Base-by-base conservation (phyloP, 768 basidiomycete genomes). In the Termitomyces sp. region DNA sequence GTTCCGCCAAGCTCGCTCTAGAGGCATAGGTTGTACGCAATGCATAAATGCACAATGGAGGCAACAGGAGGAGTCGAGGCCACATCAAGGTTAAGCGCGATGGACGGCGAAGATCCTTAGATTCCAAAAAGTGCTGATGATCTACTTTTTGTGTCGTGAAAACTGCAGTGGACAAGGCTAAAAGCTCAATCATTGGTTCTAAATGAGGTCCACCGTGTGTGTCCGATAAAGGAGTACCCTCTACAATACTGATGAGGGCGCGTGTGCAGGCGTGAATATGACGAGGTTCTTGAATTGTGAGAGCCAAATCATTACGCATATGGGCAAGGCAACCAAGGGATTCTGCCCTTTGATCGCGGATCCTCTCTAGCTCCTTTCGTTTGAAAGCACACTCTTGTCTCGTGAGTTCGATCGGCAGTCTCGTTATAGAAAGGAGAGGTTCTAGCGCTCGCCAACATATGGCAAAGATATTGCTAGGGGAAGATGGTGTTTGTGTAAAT, bases 21-120 rank as follows among this genome's bases (percentile, higher is more conserved):
- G 87, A 87, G 5, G 78, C 74, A 63, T 87, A 89, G 8, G 81
- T 67, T 24, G 72, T 69, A 12, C 79, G 76, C 31, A 79, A 64
- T 13, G 76, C 69, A 62, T 86, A 81, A 24, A 88, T 64, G 0
- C 79, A 63, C 2, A 90, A 66, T 0, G 92, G 86, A 0, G 95
- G 94, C 18, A 92, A 69, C 34, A 96, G 67, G 24, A 98, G 71
- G 9, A 94, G 70, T 29, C 81, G 85, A 1, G 94, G 94, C 95
- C 96, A 98, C 24, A 88, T 58, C 8, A 86, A 81, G 1, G 84
- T 82, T 16, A 91, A 67, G 4, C 80, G 74, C 2, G 84, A 83
- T 0, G 96, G 96, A 16, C 89, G 83, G 20, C 75, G 69, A 47
- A 96, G 82, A 24, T 68, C 71, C 5, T 65, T 65, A 5, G 65